Evolutionary conservation across 2,329 filamentous ascomycete species (phyloP), one percentile per base, ranked within the genome.

Genomic region (Aspergillus pseudoviridinutans): DNA sequence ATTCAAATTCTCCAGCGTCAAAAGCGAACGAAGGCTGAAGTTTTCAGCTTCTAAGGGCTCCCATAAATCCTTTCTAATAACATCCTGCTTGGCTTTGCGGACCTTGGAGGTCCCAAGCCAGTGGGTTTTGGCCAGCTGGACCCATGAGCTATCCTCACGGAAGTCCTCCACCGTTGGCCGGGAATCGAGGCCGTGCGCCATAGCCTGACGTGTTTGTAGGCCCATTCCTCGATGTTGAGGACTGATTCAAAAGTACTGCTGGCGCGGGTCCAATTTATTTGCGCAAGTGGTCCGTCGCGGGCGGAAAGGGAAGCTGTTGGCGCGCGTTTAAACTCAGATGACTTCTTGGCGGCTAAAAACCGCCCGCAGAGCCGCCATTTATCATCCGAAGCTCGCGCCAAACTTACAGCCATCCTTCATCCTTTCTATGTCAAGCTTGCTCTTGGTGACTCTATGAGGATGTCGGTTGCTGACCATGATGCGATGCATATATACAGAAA

Each of bases 1-100:
- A 78, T 97, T 94, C 66, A 97, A 77, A 66, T 92, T 93, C 76
- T 99, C 94, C 55, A 99, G 82, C 27, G 90, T 84, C 62, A 96
- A 79, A 24, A 99, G 82, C 4, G 89, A 89, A 71, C 86, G 88
- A 72, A 88, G 86, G 35, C 85, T 81, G 70, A 97, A 97, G 55
- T 84, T 82, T 55, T 92, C 89, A 63, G 87, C 86, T 75, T 96
- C 92, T 66, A 99, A 78, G 55, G 86, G 82, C 74, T 95, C 90
- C 92, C 93, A 99, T 57, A 99, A 87, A 68, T 90, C 86, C 65
- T 86, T 84, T 78, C 95, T 96, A 69, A 99, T 78, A 50, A 95
- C 85, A 62, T 95, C 89, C 52, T 82, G 81, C 66, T 90, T 93
- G 75, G 90, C 89, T 76, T 90, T 87, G 75, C 87, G 90, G 68